A percentile compares a stretch with the other conserved stretches of the same genome.
These are phyloP conservation scores for Xylariales sp. DNA, from an alignment of 2,329 filamentous ascomycete genomes.

Conservation along the genomic window DNA sequence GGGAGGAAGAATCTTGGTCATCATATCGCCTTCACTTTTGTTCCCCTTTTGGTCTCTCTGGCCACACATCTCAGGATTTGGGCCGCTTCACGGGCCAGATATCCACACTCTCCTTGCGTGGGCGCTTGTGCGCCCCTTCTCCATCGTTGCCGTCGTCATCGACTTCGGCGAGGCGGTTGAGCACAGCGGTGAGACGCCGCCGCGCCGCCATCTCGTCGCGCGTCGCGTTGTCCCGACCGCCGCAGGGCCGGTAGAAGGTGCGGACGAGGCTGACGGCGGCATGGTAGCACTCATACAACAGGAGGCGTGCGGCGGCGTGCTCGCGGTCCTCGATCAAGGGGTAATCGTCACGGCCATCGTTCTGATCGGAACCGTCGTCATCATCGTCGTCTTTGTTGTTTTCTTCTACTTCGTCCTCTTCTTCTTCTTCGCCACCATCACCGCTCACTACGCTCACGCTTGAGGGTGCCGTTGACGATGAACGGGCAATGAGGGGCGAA, in stretches of 20 bases:
- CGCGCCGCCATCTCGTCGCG: conserved; percentile 48
- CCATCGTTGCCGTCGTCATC: no score
- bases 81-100: conserved; percentile 40
- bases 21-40: no score
- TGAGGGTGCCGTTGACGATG: neutral
- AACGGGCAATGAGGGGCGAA: neutral
- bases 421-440: no score
- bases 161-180: conserved; percentile 41
- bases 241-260: conserved; percentile 47
- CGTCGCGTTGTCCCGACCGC: conserved; percentile 43
- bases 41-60: no score
- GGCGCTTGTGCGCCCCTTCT: conserved; percentile 25
- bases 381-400: conserved; percentile 2
- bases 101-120: conserved; percentile 33
- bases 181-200: conserved; percentile 41
- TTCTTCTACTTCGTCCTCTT: no score
- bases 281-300: conserved; percentile 57
- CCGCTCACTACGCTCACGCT: no score
- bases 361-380: conserved; percentile 11
- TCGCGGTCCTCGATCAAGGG: conserved; percentile 37
- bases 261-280: conserved; percentile 46
- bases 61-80: no score
- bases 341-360: conserved; percentile 7
- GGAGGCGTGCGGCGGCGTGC: conserved; percentile 39
- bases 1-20: no score